Percentiles rank a stretch among this genome's conserved stretches.
phyloP scores from a whole-genome alignment of 352 stramenopile genomes.

The Phytophthora nicotianae region DNA sequence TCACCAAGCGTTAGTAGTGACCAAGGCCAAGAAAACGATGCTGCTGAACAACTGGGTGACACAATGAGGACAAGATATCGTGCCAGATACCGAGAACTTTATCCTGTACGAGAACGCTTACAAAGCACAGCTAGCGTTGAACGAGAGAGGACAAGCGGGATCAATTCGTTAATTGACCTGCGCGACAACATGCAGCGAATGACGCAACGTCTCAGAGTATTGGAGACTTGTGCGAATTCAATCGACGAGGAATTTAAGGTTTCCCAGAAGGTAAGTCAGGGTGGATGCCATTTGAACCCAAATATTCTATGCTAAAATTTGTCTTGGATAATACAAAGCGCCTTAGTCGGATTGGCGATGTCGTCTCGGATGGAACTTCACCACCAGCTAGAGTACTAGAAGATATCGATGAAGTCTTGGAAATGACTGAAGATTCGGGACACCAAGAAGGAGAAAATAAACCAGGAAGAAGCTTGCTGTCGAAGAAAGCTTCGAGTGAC shows the following conservation, averaged over 20 bases:
- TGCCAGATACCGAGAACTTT: slow-evolving; percentile 25
- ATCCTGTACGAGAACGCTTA: slow-evolving; percentile 6
- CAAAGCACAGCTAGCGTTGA: slow-evolving; percentile 12
- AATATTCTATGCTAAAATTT: neutral
- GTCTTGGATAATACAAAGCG: slow-evolving; percentile 12
- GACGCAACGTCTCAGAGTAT: slow-evolving; percentile 47
- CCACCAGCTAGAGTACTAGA: slow-evolving; percentile 14
- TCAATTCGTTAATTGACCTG: slow-evolving; percentile 39
- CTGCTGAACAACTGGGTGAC: neutral
- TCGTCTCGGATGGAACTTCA: neutral
- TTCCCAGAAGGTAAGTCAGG: slow-evolving; percentile 43
- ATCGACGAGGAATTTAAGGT: slow-evolving; percentile 69
- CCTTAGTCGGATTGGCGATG: slow-evolving; percentile 26
- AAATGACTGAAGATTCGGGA: slow-evolving; percentile 6
- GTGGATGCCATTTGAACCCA: neutral
- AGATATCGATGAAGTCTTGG: slow-evolving; percentile 29
- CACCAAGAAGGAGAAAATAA: neutral
- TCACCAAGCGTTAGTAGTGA: slow-evolving; percentile 3
- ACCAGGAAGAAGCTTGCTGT: slow-evolving; percentile 23
- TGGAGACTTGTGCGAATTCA: slow-evolving; percentile 54
- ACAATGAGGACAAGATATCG: slow-evolving; percentile 20
- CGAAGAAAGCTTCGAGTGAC: slow-evolving; percentile 47
- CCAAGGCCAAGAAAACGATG: slow-evolving; percentile 7
- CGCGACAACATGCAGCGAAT: slow-evolving; percentile 57
- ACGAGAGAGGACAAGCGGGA: slow-evolving; percentile 10